Evolutionary conservation across 768 basidiomycete species (phyloP), one percentile per base, ranked within the genome.

Genomic region (Tephrocybe sp.): DNA sequence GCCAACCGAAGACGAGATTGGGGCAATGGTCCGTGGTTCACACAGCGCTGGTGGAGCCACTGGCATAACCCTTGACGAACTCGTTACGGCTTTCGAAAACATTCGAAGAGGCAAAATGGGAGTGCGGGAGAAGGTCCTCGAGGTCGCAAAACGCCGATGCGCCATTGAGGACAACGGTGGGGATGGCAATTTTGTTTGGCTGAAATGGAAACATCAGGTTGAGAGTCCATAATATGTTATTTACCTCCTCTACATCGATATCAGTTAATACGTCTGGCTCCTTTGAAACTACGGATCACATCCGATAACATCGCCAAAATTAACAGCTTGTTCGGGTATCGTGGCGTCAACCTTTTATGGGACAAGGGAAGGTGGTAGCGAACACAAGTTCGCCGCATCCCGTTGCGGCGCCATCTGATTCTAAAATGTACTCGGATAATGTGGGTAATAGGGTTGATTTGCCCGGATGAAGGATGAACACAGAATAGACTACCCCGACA

Each of bases 1-100:
- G 40, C 96, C 94, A 1, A 81, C 84, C 12, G 94, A 98, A 65
- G 68, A 72, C 38, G 83, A 85, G 57, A 84, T 99, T 55, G 73
- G 79, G 39, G 67, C 75, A 14, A 67, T 86, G 35, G 84, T 98
- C 36, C 74, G 68, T 54, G 85, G 93, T 48, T 69, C 78, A 61
- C 80, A 85, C 59, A 64, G 65, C n/a, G 73, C 77, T 11, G 84
- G 83, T 49, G 85, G 84, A 16, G 76, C 75, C 19, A 81, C 79
- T 54, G 81, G 81, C 16, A 58, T 88, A 22, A 85, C 76, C 7
- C 63, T 79, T 47, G 73, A 81, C 32, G 89, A 93, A 60, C 65
- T 94, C 39, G 60, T 90, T 5, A 67, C 73, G 20, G 76, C 76
- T 61, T 84, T 84, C 54, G 68, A 75, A 35, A 67, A 72, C 23